These are phyloP conservation scores for Neurospora sp. DNA, from an alignment of 495 filamentous ascomycete genomes.

Conservation along the genomic window DNA sequence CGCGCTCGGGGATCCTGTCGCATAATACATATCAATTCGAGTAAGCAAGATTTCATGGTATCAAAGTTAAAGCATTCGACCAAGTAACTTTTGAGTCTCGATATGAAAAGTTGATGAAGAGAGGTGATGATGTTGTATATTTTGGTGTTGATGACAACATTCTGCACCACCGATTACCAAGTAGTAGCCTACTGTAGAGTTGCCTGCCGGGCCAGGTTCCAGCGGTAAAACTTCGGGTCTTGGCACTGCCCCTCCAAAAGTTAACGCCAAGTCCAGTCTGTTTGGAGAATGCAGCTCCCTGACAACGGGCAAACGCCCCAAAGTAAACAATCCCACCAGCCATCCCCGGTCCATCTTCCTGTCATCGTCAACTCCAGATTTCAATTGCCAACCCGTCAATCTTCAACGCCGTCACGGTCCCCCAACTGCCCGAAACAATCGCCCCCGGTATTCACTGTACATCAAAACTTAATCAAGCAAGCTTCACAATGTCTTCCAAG, in stretches of 20 bases:
- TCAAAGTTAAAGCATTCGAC: not conserved
- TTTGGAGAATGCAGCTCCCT: no score
- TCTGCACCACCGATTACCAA: not conserved
- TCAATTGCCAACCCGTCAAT: not conserved
- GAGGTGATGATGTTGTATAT: not conserved
- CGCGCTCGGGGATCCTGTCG: not conserved
- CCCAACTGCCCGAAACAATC: not conserved
- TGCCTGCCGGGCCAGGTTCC: not conserved
- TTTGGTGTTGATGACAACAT: not conserved
- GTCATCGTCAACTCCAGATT: not conserved
- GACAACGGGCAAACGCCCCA: not conserved
- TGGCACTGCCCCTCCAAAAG: not conserved
- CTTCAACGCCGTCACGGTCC: not conserved
- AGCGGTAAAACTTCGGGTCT: not conserved
- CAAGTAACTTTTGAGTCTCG: not conserved
- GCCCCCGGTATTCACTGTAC: accelerated
- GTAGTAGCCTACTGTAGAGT: not conserved
- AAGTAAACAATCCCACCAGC: not conserved
- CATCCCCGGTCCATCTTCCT: not conserved
- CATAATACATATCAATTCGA: not conserved
- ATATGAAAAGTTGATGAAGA: not conserved
- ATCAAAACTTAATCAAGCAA: not conserved
- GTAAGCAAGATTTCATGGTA: not conserved
- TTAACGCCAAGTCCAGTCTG: not conserved
- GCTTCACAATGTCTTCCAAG: constrained; percentile 10